Percentiles rank a stretch among this genome's conserved stretches.
Evolutionary conservation across 2,329 filamentous ascomycete genomes (phyloP).

Genomic region (Bipolaris oryzae): DNA sequence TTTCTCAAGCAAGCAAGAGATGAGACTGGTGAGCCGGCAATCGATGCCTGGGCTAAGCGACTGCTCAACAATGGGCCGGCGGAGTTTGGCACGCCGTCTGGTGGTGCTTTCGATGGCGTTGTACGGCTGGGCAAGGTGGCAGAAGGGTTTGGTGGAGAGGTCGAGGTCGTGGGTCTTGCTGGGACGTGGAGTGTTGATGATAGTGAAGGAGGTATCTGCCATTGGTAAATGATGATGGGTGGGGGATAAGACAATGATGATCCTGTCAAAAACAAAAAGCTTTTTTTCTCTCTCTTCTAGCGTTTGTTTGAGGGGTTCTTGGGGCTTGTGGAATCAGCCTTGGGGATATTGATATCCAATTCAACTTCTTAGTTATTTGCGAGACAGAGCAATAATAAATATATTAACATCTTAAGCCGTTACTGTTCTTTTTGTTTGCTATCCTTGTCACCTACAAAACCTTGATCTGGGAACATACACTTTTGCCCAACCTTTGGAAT

Average conservation of each 20-base stretch:
- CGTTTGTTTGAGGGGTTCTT: conserved; percentile 1
- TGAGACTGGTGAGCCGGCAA: conserved; percentile 90
- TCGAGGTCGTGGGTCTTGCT: conserved; percentile 72
- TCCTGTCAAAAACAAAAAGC: not conserved
- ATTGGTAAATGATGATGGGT: conserved; percentile 4
- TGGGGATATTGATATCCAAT: not conserved
- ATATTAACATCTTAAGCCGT: no score
- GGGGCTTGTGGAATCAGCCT: conserved; percentile 1
- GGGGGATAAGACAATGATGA: not conserved
- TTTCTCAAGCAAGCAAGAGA: conserved; percentile 97
- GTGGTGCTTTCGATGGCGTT: conserved; percentile 43
- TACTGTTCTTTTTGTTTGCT: no score
- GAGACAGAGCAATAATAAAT: not conserved
- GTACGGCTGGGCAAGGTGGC: conserved; percentile 58
- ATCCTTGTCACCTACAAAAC: not conserved
- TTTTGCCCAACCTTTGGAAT: no score
- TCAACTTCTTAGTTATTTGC: not conserved
- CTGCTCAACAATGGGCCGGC: conserved; percentile 61
- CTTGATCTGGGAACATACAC: not conserved
- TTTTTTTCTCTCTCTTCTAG: conserved; percentile 5
- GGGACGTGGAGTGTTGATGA: conserved; percentile 91
- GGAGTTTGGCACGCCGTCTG: conserved; percentile 24
- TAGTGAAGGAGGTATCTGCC: conserved; percentile 63
- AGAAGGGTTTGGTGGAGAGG: conserved; percentile 60
- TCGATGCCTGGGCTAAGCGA: conserved; percentile 68